phyloP scores from a whole-genome alignment of 805 yeast species.

The Starmerella bombicola region DNA sequence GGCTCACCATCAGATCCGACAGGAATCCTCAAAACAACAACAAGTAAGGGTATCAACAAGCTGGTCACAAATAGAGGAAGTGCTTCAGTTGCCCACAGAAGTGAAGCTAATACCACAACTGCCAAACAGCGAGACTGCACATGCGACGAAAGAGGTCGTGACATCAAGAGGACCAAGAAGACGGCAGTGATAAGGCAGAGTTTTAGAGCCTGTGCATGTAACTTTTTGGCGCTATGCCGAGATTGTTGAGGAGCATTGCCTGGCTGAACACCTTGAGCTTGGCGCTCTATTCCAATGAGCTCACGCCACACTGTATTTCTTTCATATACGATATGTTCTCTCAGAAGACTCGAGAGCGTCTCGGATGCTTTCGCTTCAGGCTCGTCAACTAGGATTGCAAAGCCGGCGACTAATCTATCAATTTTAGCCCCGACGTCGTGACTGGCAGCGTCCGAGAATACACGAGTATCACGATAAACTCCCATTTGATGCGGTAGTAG shows the following conservation, averaged over 20 bases:
- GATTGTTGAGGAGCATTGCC: conserved; percentile 19
- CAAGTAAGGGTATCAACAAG: conserved; percentile 63
- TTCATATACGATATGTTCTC: conserved; percentile 96
- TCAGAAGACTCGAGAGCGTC: conserved; percentile 41
- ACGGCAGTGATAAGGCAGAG: conserved; percentile 37
- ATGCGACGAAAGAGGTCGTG: conserved; percentile 37
- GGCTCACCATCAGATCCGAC: conserved; percentile 26
- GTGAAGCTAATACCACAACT: conserved; percentile 62
- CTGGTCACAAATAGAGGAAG: conserved; percentile 88
- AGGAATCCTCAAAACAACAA: conserved; percentile 59
- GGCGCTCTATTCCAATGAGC: conserved; percentile 80
- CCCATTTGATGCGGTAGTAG: conserved; percentile 48
- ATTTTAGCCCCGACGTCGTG: conserved; percentile 41
- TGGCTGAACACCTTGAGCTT: conserved; percentile 24
- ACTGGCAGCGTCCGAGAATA: conserved; percentile 43
- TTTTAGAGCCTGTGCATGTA: conserved; percentile 18
- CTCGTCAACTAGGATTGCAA: conserved; percentile 41
- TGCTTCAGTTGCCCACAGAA: conserved; percentile 93
- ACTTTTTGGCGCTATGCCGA: not conserved
- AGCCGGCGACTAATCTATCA: conserved; percentile 40
- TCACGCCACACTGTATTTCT: conserved; percentile 97
- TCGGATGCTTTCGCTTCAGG: conserved; percentile 38
- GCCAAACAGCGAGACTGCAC: conserved; percentile 75
- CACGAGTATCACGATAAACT: conserved; percentile 36
- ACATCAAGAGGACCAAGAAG: conserved; percentile 38